phyloP scores from a whole-genome alignment of 371 early-diverging fungal species.

The Capillidium rhysosporum region DNA sequence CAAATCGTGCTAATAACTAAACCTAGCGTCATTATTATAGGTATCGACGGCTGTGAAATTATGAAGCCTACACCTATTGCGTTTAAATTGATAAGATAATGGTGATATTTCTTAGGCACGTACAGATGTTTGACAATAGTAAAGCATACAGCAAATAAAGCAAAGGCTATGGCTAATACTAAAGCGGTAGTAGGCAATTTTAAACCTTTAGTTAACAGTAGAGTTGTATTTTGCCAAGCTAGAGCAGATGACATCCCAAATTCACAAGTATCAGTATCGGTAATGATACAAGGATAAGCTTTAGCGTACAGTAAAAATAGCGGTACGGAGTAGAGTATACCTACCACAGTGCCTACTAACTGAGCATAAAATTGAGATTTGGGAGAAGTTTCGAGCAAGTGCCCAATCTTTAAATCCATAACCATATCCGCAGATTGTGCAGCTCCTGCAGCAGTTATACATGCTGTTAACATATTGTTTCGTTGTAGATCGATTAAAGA shows the following conservation, averaged over 20 bases:
- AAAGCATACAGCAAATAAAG: not conserved
- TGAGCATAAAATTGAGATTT: slow-evolving; percentile 39
- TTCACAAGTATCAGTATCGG: not conserved
- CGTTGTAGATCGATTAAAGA: slow-evolving; percentile 17
- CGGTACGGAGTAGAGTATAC: slow-evolving; percentile 28
- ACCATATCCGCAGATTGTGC: slow-evolving; percentile 44
- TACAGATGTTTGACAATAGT: not conserved
- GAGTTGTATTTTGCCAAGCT: not conserved
- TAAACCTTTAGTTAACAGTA: not conserved
- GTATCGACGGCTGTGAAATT: not conserved
- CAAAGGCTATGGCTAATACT: not conserved
- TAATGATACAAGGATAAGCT: slow-evolving; percentile 5
- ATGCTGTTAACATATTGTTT: slow-evolving; percentile 36
- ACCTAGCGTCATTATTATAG: not conserved
- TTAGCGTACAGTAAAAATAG: slow-evolving; percentile 16
- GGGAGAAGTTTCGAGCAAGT: slow-evolving; percentile 32
- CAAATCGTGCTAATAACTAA: not conserved
- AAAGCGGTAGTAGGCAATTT: not conserved
- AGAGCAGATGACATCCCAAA: not conserved
- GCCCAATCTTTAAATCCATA: slow-evolving; percentile 39
- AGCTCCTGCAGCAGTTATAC: slow-evolving; percentile 31
- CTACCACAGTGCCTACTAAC: slow-evolving; percentile 32
- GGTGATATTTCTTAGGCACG: not conserved
- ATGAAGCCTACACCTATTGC: not conserved
- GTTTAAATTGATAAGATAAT: not conserved